Evolutionary conservation across 306 rosid genomes (phyloP), one percentile per base, ranked within the genome.

Genomic region (Casuarina glauca): DNA sequence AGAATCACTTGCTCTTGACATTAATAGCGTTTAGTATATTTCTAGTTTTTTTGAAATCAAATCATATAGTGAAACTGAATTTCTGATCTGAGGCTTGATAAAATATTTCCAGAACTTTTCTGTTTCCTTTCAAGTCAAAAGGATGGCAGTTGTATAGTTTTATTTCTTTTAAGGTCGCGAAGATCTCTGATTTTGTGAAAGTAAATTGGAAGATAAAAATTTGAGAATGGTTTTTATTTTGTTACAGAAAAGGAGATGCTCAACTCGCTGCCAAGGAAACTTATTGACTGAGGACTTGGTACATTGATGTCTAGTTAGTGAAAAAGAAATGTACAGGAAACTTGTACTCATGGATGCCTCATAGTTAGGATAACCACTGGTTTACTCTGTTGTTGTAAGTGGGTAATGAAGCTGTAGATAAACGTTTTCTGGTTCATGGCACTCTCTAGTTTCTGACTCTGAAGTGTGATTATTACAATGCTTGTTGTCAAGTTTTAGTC

Each of bases 201-300:
- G 2, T 63, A 3, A 11, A 35, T 3, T 44, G 38, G 39, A 68
- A 32, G 43, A 70, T 36, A 32, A 73, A 32, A 43, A 70, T 36
- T 75, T 66, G 76, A 10, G 58, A n/a, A 36, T 74, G 48, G 44
- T 4, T 61, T 72, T 57, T 80, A 53, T 83, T 78, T 15, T 77
- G 84, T 60, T 13, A 15, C 91, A 86, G 91, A 81, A 52, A 82
- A 75, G 66, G 83, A 72, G 58, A 79, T 64, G 73, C 53, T 79
- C 50, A 76, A 82, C 42, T 79, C 89, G 2, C 81, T 58, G 69
- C 77, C 70, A 51, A 78, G 84, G 75, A 83, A 80, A 79, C 87
- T 75, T 76, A 70, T 87, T 76, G 85, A 89, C 77, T 83, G 77
- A 76, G 71, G 49, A 69, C 48, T 68, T 69, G 44, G 77, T 76